Percentiles rank a stretch among this genome's conserved stretches.
These are phyloP conservation scores for Zygoascus sp. DNA, from an alignment of 1,139 yeast species.

Conservation along the genomic window DNA sequence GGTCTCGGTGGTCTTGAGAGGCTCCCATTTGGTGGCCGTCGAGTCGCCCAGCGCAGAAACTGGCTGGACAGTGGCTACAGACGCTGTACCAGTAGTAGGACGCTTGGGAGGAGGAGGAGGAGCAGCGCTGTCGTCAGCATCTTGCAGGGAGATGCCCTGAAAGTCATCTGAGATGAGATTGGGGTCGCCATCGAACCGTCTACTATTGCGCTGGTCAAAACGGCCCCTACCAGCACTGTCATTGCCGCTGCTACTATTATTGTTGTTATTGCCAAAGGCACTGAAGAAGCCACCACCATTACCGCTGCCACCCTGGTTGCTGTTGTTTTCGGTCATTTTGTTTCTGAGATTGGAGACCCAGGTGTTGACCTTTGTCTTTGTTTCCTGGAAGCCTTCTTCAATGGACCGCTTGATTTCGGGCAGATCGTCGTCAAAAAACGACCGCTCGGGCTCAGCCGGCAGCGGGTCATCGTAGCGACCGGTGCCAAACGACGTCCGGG, in stretches of 20 bases:
- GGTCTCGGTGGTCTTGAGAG: slow-evolving; percentile 53
- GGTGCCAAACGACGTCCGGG: slow-evolving; percentile 20
- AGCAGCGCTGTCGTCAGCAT: slow-evolving; percentile 40
- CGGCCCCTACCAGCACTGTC: slow-evolving; percentile 11
- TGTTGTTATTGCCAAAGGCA: slow-evolving; percentile 19
- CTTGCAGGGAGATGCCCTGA: slow-evolving; percentile 50
- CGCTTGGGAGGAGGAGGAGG: slow-evolving; percentile 36
- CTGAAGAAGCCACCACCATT: slow-evolving; percentile 21
- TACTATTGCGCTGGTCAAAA: slow-evolving; percentile 12
- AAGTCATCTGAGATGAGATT: slow-evolving; percentile 47
- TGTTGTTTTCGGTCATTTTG: slow-evolving; percentile 43
- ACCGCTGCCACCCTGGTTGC: slow-evolving; percentile 12
- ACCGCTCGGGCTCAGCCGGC: slow-evolving; percentile 24
- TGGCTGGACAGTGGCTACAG: slow-evolving; percentile 13
- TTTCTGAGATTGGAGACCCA: slow-evolving; percentile 78
- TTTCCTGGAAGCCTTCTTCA: slow-evolving; percentile 77
- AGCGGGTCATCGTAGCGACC: slow-evolving; percentile 29
- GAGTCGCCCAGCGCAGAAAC: slow-evolving; percentile 32
- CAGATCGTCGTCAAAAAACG: slow-evolving; percentile 55
- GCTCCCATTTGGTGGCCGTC: slow-evolving; percentile 51
- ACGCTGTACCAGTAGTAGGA: slow-evolving; percentile 8
- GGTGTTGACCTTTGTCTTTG: slow-evolving; percentile 68
- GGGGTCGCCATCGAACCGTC: slow-evolving; percentile 26
- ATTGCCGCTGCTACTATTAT: slow-evolving; percentile 23
- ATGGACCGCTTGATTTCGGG: slow-evolving; percentile 68